Base-by-base conservation (phyloP, 345 rosid genomes). In the Dimocarpus longan region DNA sequence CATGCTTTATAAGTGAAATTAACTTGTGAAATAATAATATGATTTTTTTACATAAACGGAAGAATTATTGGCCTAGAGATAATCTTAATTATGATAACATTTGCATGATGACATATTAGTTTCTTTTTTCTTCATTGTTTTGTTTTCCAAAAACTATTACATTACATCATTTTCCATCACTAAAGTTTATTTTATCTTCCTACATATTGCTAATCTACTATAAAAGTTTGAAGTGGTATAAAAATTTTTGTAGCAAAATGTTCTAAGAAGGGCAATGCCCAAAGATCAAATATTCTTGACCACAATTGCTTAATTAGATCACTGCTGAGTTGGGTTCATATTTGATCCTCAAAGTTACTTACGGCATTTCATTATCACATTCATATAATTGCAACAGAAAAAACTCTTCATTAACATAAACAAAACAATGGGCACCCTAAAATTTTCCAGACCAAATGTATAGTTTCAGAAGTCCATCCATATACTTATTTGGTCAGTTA, bases 331-430 rank as follows among this genome's bases (percentile, higher is more conserved):
- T 46, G 6, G 0, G 40, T 52, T 71, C 57, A 70, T 9, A 11
- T 52, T 18, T 71, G n/a, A 73, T 37, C 9, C 76, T 57, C 76
- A 73, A n/a, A 71, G 22, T 68, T 68, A 44, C 37, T 16, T 52
- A 26, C 28, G 9, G 43, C 32, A 71, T 50, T 50, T 50, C 50
- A 57, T 39, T 37, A 12, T 59, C 32, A 57, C 5, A 40, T 18
- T 37, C 1, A 10, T 12, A 59, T 12, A 73, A 59, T 8, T 21
- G 66, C n/a, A 73, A 42, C 6, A 57, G 76, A 12, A n/a, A n/a
- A 73, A 60, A 59, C 48, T 73, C 44, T 59, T 43, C 76, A 21
- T 32, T 3, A 1, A n/a, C 3, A 37, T 8, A 8, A 13, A 16
- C 9, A 57, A 57, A 57, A 18, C 21, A 57, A 3, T 22, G 59